A percentile compares a stretch with the other conserved stretches of the same genome.
Evolutionary conservation across 768 basidiomycete species (phyloP).

Genomic region (Amanita muscaria): DNA sequence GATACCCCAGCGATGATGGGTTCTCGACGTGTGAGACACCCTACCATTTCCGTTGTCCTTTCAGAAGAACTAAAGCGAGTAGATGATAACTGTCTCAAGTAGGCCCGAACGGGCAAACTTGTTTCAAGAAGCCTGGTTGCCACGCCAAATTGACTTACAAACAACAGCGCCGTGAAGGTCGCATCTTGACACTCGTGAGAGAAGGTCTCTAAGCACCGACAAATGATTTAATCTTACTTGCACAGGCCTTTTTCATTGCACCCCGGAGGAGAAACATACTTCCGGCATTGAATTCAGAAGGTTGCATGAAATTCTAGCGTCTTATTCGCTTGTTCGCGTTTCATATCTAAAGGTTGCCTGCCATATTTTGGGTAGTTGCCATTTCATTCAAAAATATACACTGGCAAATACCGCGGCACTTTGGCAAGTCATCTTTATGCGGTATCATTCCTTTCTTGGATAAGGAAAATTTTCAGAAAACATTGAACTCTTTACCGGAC

Average conservation of each 20-base stretch:
- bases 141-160: conserved; percentile 5
- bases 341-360: not conserved
- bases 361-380: too few species aligned
- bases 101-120: not conserved
- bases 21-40: too few species aligned
- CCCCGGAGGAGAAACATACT: too few species aligned
- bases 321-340: conserved; percentile 3
- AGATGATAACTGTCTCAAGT: not conserved
- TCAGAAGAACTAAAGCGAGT: not conserved
- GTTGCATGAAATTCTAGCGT: too few species aligned
- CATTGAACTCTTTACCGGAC: not conserved
- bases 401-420: too few species aligned
- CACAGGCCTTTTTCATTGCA: too few species aligned
- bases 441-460: not conserved
- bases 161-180: conserved; percentile 4
- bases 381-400: too few species aligned
- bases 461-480: not conserved
- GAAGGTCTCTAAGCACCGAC: conserved; percentile 4
- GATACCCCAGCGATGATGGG: too few species aligned
- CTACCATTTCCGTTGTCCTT: too few species aligned
- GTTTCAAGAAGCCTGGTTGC: conserved; percentile 7
- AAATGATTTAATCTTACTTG: not conserved
- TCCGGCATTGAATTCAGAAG: too few species aligned
- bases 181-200: conserved; percentile 8
- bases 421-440: not conserved